Evolutionary conservation across 345 rosid genomes (phyloP).

Genomic region (Hevea brasiliensis): DNA sequence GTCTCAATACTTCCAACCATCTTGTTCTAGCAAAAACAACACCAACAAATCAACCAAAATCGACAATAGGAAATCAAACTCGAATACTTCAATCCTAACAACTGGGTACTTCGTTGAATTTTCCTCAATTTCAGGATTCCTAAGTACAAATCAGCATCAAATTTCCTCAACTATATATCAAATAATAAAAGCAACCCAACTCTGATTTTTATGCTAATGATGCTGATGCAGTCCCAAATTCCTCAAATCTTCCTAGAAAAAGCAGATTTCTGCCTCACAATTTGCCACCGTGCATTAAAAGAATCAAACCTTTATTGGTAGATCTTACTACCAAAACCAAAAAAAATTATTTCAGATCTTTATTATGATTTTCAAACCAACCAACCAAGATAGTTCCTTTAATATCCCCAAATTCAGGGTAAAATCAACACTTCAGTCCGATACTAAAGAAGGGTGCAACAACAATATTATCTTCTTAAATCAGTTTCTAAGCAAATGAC

Average conservation of each 20-base stretch:
- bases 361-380: conserved; percentile 34
- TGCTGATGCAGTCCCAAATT: conserved; percentile 7
- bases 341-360: conserved; percentile 30
- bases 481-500: conserved; percentile 7
- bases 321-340: conserved; percentile 39
- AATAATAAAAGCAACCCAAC: conserved; percentile 21
- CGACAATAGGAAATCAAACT: conserved; percentile 9
- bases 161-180: conserved; percentile 3
- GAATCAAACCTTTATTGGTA: conserved; percentile 42
- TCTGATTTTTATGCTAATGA: conserved; percentile 17
- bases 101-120: not conserved
- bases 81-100: conserved; percentile 8
- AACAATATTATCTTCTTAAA: not conserved
- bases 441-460: not conserved
- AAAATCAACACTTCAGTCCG: conserved; percentile 9
- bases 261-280: conserved; percentile 13
- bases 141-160: not conserved
- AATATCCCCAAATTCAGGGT: not conserved
- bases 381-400: conserved; percentile 14
- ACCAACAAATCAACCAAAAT: conserved; percentile 20
- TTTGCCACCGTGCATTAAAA: conserved; percentile 23
- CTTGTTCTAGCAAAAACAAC: conserved; percentile 22
- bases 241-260: conserved; percentile 10
- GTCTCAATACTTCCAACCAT: conserved; percentile 62
- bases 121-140: not conserved